Evolutionary conservation across 2,329 filamentous ascomycete species (phyloP), one percentile per base, ranked within the genome.

Genomic region (Clonostachys solani): DNA sequence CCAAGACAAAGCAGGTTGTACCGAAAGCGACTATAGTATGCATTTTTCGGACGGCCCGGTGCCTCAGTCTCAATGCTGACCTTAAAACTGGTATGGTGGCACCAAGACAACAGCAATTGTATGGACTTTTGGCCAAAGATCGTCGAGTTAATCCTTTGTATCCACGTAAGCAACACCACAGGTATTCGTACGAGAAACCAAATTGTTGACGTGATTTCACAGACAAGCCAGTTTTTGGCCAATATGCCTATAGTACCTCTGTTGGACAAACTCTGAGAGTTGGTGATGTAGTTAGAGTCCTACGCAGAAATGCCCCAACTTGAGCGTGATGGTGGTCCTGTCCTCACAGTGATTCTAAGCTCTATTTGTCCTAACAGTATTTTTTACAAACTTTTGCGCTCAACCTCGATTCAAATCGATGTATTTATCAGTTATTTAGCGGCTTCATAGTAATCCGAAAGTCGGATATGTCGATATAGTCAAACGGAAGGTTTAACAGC

Each of bases 281-380:
- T 8, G 52, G 51, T 2, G 52, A 75, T 55, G 49, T 48, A 37
- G 38, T 52, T 17, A 41, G 42, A 15, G 44, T 53, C 18, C 4
- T 4, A 4, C 18, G 18, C 18, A 19, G 18, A 19, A 19, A 19
- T 19, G 18, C 4, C 18, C 5, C 18, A 19, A 19, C 18, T 19
- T 19, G 18, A 19, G 18, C 4, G 18, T 19, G 5, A 19, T 4
- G 18, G 18, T 19, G 18, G 18, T 19, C 18, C 18, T 19, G 5
- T 4, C 18, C 18, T 19, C 18, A 19, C 18, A 4, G 18, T 19
- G 5, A 19, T 19, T 19, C 18, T 19, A 19, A 19, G 18, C 18
- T 19, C 18, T 19, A 19, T 19, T 19, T 19, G 18, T 19, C 18
- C 18, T 19, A 19, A 4, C 4, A 19, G 4, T 19, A 19, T 4